These are phyloP conservation scores for Trametes sp. DNA, from an alignment of 1,284 basidiomycete genomes.

Conservation along the genomic window DNA sequence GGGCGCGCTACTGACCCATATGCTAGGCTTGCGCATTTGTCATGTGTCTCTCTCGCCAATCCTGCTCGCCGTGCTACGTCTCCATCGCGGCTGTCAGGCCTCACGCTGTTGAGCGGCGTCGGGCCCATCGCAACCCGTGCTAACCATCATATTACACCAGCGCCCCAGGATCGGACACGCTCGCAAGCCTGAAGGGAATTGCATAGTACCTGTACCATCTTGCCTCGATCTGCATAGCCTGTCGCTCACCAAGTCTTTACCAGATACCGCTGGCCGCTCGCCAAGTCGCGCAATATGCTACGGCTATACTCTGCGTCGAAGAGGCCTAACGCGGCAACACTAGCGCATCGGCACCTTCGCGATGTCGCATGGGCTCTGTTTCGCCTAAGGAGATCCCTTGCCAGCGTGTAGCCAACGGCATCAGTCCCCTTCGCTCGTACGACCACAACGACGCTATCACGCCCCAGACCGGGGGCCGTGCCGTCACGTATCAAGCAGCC, in stretches of 20 bases:
- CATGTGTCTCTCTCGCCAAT: slow-evolving; percentile 4
- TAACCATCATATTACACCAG: slow-evolving; percentile 9
- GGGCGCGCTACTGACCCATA: neutral
- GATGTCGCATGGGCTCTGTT: neutral
- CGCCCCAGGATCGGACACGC: slow-evolving; percentile 1
- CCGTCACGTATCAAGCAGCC: neutral
- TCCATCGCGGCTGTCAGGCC: neutral
- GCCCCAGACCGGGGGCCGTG: neutral
- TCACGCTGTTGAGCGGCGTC: neutral
- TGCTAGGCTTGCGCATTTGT: neutral
- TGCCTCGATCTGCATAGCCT: slow-evolving; percentile 7
- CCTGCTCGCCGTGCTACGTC: neutral
- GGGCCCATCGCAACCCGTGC: slow-evolving; percentile 4
- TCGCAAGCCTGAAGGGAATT: neutral
- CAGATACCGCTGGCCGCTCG: slow-evolving; percentile 5
- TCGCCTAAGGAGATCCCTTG: neutral
- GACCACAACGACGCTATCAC: neutral
- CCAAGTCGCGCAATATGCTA: slow-evolving; percentile 16
- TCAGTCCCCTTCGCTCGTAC: neutral
- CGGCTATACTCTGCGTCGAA: slow-evolving; percentile 16
- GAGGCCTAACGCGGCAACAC: neutral
- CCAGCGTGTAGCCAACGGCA: neutral
- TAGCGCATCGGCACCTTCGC: neutral
- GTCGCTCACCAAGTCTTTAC: slow-evolving; percentile 11
- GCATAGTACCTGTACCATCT: neutral